phyloP scores from a whole-genome alignment of 441 rosid species.

The Lepidium campestre region DNA sequence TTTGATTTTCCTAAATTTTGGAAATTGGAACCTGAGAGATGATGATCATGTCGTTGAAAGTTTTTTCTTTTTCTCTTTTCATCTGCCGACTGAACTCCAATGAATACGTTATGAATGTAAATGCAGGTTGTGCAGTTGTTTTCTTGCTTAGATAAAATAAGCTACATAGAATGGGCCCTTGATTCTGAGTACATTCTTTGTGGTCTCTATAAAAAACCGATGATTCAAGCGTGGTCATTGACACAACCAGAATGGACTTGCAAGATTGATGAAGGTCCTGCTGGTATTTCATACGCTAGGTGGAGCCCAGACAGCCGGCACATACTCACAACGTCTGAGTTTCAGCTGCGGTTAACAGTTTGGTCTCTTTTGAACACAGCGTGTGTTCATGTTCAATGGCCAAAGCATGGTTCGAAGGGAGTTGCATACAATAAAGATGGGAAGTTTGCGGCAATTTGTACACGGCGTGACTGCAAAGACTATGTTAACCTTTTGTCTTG shows the following conservation, averaged over 20 bases:
- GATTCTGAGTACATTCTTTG: slow-evolving; percentile 95
- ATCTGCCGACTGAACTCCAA: neutral
- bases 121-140: slow-evolving; percentile 94
- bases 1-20: neutral
- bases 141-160: slow-evolving; percentile 95
- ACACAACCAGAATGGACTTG: slow-evolving; percentile 98
- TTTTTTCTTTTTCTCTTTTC: neutral
- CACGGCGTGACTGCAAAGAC: slow-evolving; percentile 92
- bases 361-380: slow-evolving; percentile 96
- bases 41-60: neutral
- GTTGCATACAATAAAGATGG: slow-evolving; percentile 84
- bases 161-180: slow-evolving; percentile 96
- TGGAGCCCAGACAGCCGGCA: slow-evolving; percentile 99
- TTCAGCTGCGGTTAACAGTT: slow-evolving; percentile 83
- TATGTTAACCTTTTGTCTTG: slow-evolving; percentile 83
- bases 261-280: slow-evolving; percentile 96
- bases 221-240: slow-evolving; percentile 96
- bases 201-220: slow-evolving; percentile 79
- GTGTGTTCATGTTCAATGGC: slow-evolving; percentile 95
- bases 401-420: slow-evolving; percentile 88
- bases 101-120: slow-evolving; percentile 12
- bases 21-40: neutral
- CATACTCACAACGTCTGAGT: slow-evolving; percentile 88
- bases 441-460: slow-evolving; percentile 82
- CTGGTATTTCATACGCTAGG: slow-evolving; percentile 93